phyloP scores from a whole-genome alignment of 2,329 filamentous ascomycete species.

The Cryphonectria nitschkei region DNA sequence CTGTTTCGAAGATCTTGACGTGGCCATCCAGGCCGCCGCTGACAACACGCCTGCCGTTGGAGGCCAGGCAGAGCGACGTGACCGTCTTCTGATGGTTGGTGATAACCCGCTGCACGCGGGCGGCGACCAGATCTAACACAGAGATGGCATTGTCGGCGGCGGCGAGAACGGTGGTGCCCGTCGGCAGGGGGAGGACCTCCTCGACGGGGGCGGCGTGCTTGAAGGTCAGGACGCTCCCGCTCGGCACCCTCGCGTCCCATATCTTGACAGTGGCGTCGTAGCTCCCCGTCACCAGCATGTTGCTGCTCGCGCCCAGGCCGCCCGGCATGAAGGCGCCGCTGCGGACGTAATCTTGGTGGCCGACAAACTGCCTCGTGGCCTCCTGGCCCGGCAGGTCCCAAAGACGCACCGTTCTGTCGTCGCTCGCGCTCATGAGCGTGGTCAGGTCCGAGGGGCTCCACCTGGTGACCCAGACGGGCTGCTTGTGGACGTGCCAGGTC shows the following conservation, averaged over 20 bases:
- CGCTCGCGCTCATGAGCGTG: constrained; percentile 83
- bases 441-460: constrained; percentile 93
- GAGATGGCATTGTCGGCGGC: constrained; percentile 85
- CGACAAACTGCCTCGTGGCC: constrained; percentile 76
- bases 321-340: constrained; percentile 81
- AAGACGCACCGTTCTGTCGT: constrained; percentile 88
- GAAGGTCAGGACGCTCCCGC: constrained; percentile 80
- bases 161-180: constrained; percentile 83
- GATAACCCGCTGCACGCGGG: constrained; percentile 82
- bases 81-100: constrained; percentile 98
- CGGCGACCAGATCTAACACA: constrained; percentile 90
- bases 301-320: constrained; percentile 64
- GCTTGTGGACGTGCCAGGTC: constrained; percentile 93
- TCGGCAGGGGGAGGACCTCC: constrained; percentile 82
- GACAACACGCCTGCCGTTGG: constrained; percentile 78
- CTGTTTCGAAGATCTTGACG: constrained; percentile 95
- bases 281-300: constrained; percentile 83
- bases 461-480: constrained; percentile 88
- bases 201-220: constrained; percentile 92
- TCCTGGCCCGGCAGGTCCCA: constrained; percentile 89
- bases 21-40: constrained; percentile 92
- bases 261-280: constrained; percentile 93
- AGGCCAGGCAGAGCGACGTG: constrained; percentile 81
- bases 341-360: constrained; percentile 92
- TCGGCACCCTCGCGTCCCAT: constrained; percentile 84